Conservation (phyloP, 768 basidiomycete species). For the Amanita pseudoporphyria region DNA sequence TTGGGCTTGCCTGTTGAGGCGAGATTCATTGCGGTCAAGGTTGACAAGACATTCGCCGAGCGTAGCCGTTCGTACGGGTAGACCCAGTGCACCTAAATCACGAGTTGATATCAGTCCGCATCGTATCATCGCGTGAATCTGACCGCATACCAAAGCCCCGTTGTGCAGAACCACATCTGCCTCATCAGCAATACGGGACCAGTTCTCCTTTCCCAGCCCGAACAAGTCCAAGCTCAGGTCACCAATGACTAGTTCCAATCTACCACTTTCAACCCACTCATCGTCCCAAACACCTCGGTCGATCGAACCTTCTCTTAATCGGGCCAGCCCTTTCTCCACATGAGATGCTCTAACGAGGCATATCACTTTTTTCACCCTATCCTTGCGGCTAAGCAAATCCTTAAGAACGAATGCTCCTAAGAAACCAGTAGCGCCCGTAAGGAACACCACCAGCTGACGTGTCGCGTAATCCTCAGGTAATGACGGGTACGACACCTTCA, state of each 20-base stretch:
- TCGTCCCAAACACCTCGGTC: conserved; percentile 89
- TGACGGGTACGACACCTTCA: conserved; percentile 55
- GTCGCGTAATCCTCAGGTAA: conserved; percentile 45
- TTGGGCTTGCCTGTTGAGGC: conserved; percentile 71
- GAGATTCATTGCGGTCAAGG: conserved; percentile 74
- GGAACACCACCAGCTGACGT: conserved; percentile 67
- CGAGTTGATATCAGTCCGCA: neutral
- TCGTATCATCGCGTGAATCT: neutral
- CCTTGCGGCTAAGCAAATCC: conserved; percentile 57
- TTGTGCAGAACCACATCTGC: conserved; percentile 88
- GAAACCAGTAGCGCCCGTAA: conserved; percentile 97
- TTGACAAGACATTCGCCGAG: conserved; percentile 86
- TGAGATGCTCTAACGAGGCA: conserved; percentile 81
- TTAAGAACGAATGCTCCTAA: conserved; percentile 87
- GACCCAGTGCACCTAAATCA: conserved; percentile 88
- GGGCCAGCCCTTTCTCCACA: conserved; percentile 48
- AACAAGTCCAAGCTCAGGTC: conserved; percentile 73
- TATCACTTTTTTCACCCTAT: conserved; percentile 74
- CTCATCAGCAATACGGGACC: conserved; percentile 60
- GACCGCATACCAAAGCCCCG: conserved; percentile 76
- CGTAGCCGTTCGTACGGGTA: conserved; percentile 95
- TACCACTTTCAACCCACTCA: conserved; percentile 56
- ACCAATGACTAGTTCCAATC: conserved; percentile 75
- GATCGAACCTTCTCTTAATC: conserved; percentile 60
- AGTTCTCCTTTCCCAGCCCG: conserved; percentile 54